Evolutionary conservation across 148 eudicot species (phyloP).

Genomic region (Rhododendron ferrugineum): DNA sequence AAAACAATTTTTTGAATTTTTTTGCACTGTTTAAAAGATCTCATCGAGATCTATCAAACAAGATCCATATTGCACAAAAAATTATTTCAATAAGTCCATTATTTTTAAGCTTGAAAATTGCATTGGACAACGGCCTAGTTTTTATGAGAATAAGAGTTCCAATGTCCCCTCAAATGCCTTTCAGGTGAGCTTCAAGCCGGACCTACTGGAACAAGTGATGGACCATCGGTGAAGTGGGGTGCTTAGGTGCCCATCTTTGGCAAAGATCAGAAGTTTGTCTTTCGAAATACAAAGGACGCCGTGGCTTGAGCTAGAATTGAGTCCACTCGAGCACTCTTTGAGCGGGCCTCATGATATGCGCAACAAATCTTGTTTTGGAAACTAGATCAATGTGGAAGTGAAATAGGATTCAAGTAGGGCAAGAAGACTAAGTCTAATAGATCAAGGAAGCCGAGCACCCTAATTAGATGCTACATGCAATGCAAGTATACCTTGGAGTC

Average conservation of each 20-base stretch:
- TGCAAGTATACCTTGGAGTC: not conserved
- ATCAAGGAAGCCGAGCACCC: not conserved
- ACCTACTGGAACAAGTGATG: not conserved
- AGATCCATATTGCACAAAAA: too few species aligned
- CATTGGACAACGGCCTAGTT: not conserved
- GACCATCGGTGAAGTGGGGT: not conserved
- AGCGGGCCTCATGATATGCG: not conserved
- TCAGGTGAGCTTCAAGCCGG: not conserved
- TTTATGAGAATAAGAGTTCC: not conserved
- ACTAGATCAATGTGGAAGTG: not conserved
- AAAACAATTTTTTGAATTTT: too few species aligned
- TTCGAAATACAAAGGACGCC: not conserved
- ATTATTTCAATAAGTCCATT: too few species aligned
- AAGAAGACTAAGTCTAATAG: not conserved
- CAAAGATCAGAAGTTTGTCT: not conserved
- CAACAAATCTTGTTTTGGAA: not conserved
- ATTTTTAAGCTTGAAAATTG: too few species aligned
- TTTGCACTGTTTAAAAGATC: too few species aligned
- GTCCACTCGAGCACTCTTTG: not conserved
- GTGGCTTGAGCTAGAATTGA: not conserved
- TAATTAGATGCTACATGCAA: not conserved
- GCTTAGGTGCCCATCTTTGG: not conserved
- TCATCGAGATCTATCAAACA: too few species aligned
- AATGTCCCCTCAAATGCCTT: not conserved
- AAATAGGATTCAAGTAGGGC: not conserved